Base-by-base conservation (phyloP, 345 rosid genomes). In the Noccaea bulbosa region DNA sequence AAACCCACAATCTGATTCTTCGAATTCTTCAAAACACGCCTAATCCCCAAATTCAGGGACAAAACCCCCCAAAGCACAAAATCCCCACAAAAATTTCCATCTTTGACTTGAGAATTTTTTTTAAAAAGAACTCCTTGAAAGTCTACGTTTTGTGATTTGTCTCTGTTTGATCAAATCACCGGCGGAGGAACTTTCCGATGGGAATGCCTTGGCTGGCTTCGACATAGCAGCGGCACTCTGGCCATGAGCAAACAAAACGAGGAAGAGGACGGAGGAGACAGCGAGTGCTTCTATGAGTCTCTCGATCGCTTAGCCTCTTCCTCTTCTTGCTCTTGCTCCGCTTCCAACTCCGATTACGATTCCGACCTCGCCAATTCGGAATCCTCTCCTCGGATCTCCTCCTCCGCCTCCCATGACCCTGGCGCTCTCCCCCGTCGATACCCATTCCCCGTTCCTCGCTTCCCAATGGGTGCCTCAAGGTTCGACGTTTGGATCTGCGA, bases 401-500 rank as follows among this genome's bases (percentile, higher is more conserved):
- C 79, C 69, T 70, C 41, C 14, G 80, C 50, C 51, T 67, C 84
- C 27, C 79, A 80, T 44, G 72, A 38, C 52, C 40, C 40, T 2
- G 57, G 54, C 10, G 50, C 11, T 51, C 62, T 7, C 47, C 72
- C 61, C 30, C 72, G 70, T n/a, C 56, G 48, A 1, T 54, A 56
- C 69, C 79, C 80, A 20, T 69, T 85, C 41, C 80, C 83, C 3
- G 81, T 85, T 2, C 86, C 86, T 16, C 75, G 72, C 46, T 84
- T 81, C 44, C 86, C 89, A 46, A 58, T 69, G 81, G 83, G 66
- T 5, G 72, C 78, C 7, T 78, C 85, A 2, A 81, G 69, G 65
- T 85, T 88, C 74, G 92, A 91, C 51, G 80, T 88, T 56, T 91
- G 97, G 97, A 87, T 83, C 86, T 84, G 94, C 55, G 85, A 88